Percentiles rank a stretch among this genome's conserved stretches.
Evolutionary conservation across 768 basidiomycete genomes (phyloP).

Genomic region (Mycena floridula): DNA sequence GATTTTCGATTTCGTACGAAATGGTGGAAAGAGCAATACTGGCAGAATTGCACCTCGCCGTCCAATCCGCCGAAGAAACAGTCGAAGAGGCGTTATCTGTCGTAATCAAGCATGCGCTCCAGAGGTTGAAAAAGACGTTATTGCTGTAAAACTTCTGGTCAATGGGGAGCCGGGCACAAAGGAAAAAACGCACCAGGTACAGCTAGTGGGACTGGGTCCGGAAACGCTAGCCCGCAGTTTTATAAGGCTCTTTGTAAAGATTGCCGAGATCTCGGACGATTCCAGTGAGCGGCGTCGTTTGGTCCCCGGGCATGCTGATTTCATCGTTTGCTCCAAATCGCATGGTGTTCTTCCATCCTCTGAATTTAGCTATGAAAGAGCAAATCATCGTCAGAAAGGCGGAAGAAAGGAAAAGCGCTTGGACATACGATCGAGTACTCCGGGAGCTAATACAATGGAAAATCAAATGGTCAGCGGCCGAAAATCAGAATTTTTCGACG

Average conservation of each 20-base stretch:
- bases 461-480: too few species aligned
- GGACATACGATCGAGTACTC: too few species aligned
- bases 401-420: too few species aligned
- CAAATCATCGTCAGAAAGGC: too few species aligned
- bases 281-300: not conserved
- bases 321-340: constrained; percentile 18
- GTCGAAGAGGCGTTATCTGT: not conserved
- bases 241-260: not conserved
- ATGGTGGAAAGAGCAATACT: not conserved
- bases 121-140: constrained; percentile 22
- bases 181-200: not conserved
- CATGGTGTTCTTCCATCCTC: constrained; percentile 3
- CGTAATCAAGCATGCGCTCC: constrained; percentile 16
- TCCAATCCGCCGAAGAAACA: constrained; percentile 4
- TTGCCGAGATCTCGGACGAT: not conserved
- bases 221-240: not conserved
- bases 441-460: too few species aligned
- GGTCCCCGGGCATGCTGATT: constrained; percentile 32
- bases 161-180: too few species aligned
- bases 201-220: constrained; percentile 4
- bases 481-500: too few species aligned
- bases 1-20: not conserved
- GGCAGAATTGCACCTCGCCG: constrained; percentile 2
- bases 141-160: constrained; percentile 17
- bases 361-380: constrained; percentile 12